phyloP scores from a whole-genome alignment of 345 rosid genomes.

The Litchi chinensis region DNA sequence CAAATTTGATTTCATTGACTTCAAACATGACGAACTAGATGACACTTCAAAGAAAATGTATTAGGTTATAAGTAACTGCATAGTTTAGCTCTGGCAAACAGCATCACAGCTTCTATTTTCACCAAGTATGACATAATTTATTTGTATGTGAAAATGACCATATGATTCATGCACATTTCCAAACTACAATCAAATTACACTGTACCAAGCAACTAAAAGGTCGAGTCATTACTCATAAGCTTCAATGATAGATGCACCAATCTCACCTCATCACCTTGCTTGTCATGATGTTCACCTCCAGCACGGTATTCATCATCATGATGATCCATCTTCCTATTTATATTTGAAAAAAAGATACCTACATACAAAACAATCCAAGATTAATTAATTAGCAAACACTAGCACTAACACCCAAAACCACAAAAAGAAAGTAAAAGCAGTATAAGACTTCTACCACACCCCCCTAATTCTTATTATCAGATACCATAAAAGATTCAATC shows the following conservation, averaged over 20 bases:
- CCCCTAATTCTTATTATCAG: background rate
- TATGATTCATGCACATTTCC: background rate
- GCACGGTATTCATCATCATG: slow-evolving; percentile 60
- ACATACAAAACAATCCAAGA: background rate
- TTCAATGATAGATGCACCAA: background rate
- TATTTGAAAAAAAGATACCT: background rate
- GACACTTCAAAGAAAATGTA: background rate
- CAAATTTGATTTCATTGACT: background rate
- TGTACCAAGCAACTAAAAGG: background rate
- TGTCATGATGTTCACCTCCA: slow-evolving; percentile 46
- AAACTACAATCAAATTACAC: background rate
- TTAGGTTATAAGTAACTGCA: background rate
- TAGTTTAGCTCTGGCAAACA: background rate
- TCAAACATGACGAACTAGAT: slow-evolving; percentile 5
- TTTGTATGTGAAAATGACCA: background rate
- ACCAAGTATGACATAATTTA: background rate
- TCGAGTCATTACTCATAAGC: background rate
- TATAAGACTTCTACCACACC: background rate
- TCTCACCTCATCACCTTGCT: slow-evolving; percentile 81
- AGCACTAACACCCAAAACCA: background rate
- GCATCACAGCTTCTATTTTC: background rate
- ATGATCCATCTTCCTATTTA: slow-evolving; percentile 52
- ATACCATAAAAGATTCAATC: background rate
- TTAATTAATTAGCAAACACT: background rate
- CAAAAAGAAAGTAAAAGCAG: background rate